Conservation (phyloP, 257 asterid genomes). For the Gardenia jasminoides region DNA sequence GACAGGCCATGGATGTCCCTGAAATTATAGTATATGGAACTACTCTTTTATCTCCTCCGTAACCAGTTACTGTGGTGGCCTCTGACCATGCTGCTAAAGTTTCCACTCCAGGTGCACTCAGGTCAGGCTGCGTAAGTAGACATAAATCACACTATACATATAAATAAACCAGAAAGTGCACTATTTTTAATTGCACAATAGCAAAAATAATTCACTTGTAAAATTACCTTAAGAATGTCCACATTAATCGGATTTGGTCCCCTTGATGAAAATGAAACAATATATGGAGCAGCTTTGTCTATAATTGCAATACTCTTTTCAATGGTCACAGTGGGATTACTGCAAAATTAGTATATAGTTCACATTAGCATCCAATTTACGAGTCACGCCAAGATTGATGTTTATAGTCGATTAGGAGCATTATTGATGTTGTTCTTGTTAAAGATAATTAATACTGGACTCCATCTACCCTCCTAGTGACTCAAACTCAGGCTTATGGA, state of each 20-base stretch:
- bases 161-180: not conserved
- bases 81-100: slow-evolving; percentile 75
- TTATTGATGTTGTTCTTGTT: no score
- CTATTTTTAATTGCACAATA: not conserved
- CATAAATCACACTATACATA: not conserved
- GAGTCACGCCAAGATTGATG: no score
- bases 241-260: slow-evolving; percentile 60
- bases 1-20: slow-evolving; percentile 76
- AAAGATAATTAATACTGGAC: no score
- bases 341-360: slow-evolving; percentile 7
- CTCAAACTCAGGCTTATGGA: no score
- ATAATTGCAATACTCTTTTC: slow-evolving; percentile 30
- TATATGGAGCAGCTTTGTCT: slow-evolving; percentile 45
- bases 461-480: no score
- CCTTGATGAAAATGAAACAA: slow-evolving; percentile 61
- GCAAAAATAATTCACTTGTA: not conserved
- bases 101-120: slow-evolving; percentile 68
- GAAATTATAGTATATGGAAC: slow-evolving; percentile 54
- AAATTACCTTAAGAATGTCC: slow-evolving; percentile 51
- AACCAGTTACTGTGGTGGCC: slow-evolving; percentile 38
- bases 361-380: no score
- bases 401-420: no score
- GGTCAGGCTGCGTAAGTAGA: slow-evolving; percentile 46
- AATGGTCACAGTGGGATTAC: slow-evolving; percentile 47
- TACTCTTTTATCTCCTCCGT: slow-evolving; percentile 33